Conservation (phyloP, 306 rosid species). For the Begonia peltatifolia region DNA sequence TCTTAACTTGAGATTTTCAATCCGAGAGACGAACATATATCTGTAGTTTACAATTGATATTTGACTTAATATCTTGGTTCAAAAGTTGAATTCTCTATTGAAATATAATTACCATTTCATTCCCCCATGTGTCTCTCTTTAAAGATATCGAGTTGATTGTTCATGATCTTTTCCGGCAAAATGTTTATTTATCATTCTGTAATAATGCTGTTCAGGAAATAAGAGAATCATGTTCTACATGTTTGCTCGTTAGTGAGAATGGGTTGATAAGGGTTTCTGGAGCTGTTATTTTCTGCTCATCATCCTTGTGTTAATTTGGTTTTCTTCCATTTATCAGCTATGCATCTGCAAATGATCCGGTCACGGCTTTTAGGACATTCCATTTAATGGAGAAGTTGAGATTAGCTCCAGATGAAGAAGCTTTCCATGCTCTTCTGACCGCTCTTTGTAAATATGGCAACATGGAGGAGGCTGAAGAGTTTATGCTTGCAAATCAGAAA, state of each 20-base stretch:
- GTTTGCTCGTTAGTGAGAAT: background rate
- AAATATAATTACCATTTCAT: too few relatives aligned
- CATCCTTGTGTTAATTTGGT: background rate
- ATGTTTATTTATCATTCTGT: background rate
- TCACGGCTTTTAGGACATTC: slow-evolving; percentile 47
- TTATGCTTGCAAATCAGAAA: slow-evolving; percentile 63
- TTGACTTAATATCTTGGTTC: too few relatives aligned
- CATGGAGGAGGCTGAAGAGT: slow-evolving; percentile 86
- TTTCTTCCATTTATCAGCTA: slow-evolving; percentile 39
- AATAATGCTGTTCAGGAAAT: background rate
- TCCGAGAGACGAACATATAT: background rate
- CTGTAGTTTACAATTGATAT: background rate
- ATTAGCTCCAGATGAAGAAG: slow-evolving; percentile 60
- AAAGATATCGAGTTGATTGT: too few relatives aligned
- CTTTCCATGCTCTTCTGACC: slow-evolving; percentile 37
- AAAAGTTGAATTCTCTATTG: too few relatives aligned
- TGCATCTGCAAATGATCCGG: slow-evolving; percentile 49
- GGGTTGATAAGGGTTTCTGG: background rate
- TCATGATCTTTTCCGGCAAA: background rate
- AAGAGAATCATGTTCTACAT: background rate
- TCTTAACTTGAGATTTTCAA: background rate
- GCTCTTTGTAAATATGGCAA: slow-evolving; percentile 62
- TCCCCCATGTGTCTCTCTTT: too few relatives aligned
- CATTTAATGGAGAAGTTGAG: slow-evolving; percentile 67
- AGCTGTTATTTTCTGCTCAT: slow-evolving; percentile 1